Evolutionary conservation across 306 rosid genomes (phyloP).

Genomic region (Fragaria ananassa): DNA sequence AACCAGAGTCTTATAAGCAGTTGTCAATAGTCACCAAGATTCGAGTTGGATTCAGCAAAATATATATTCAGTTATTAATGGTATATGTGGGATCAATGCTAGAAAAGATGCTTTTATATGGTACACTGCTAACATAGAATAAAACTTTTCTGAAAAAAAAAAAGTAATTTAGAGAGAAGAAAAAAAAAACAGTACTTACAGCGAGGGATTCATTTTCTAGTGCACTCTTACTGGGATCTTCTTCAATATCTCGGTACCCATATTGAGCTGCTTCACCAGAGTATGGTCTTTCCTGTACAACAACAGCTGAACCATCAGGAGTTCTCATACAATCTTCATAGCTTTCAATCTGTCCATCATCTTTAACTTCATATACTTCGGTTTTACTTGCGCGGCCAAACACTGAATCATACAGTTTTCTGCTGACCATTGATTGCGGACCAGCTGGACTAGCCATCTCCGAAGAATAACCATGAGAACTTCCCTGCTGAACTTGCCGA

Average conservation of each 20-base stretch:
- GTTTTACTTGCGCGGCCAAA: conserved; percentile 39
- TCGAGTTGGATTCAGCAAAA: not conserved
- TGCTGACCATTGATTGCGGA: conserved; percentile 65
- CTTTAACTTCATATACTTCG: conserved; percentile 34
- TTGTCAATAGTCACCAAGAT: not conserved
- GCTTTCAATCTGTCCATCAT: conserved; percentile 29
- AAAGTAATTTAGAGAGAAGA: not conserved
- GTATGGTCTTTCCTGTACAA: conserved; percentile 33
- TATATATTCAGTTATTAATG: not conserved
- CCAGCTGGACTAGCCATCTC: conserved; percentile 44
- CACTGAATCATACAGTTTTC: conserved; percentile 62
- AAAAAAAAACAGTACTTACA: conserved; percentile 35
- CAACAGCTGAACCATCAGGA: conserved; percentile 42
- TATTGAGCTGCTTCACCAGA: conserved; percentile 36
- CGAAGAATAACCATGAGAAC: conserved; percentile 42
- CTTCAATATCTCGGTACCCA: conserved; percentile 40
- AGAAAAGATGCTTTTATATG: not conserved
- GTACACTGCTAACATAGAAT: not conserved
- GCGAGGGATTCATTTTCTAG: conserved; percentile 30
- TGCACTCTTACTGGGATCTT: conserved; percentile 33
- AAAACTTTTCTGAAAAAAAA: not conserved
- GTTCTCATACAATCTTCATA: conserved; percentile 27
- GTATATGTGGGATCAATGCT: not conserved
- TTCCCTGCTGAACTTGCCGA: conserved; percentile 33
- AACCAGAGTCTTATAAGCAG: not conserved